phyloP scores from a whole-genome alignment of 495 filamentous ascomycete genomes.

The Podospora fimiseda region DNA sequence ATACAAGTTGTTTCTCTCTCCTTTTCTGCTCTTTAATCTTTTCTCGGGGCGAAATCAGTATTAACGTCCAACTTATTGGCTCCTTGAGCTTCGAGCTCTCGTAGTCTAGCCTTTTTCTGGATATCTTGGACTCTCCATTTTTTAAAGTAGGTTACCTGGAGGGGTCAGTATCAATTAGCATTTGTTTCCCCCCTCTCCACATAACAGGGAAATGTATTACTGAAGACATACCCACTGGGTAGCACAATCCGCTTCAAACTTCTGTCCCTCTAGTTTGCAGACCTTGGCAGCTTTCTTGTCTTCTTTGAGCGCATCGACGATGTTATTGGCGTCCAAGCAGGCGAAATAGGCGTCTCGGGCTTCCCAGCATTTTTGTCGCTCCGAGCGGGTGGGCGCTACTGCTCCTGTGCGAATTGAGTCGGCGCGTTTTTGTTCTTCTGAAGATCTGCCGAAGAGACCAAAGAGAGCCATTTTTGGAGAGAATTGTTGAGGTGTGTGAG shows the following conservation, averaged over 20 bases:
- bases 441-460: constrained; percentile 35
- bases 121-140: constrained; percentile 87
- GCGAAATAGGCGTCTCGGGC: constrained; percentile 78
- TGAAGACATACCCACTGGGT: constrained; percentile 25
- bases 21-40: too few species aligned
- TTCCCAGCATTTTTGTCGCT: constrained; percentile 78
- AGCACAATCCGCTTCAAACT: constrained; percentile 72
- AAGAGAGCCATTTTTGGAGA: constrained; percentile 49
- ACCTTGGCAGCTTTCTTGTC: constrained; percentile 53
- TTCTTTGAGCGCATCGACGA: constrained; percentile 77
- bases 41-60: constrained; percentile 21
- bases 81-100: constrained; percentile 72
- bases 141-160: constrained; percentile 94
- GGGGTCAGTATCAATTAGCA: neutral
- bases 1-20: too few species aligned
- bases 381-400: constrained; percentile 68
- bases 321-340: constrained; percentile 74
- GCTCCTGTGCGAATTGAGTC: constrained; percentile 52
- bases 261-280: constrained; percentile 59
- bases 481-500: neutral
- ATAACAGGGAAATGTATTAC: neutral
- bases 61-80: constrained; percentile 52
- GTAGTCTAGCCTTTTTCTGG: constrained; percentile 72
- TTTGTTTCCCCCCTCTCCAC: constrained; percentile 1
- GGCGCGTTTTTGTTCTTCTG: constrained; percentile 42